Evolutionary conservation across 352 stramenopile species (phyloP).

Genomic region (Globisporangium cederbergense): DNA sequence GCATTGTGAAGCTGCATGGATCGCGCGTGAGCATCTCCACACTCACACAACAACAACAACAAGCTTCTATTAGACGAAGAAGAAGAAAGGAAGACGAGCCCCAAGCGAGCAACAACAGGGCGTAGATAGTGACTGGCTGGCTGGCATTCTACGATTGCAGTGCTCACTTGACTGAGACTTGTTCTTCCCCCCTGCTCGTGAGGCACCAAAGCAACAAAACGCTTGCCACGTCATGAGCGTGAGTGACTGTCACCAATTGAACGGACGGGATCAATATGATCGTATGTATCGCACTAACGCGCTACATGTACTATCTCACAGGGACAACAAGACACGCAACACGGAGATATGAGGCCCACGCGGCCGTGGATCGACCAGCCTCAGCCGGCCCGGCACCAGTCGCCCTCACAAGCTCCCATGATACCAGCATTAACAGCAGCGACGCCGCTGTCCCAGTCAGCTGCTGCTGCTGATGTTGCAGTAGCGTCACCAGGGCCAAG

Average conservation of each 20-base stretch:
- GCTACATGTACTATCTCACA: not conserved
- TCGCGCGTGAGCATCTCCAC: not conserved
- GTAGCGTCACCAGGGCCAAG: slow-evolving; percentile 2
- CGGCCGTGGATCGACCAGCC: not conserved
- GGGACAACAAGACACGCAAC: not conserved
- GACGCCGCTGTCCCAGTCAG: not conserved
- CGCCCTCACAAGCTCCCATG: not conserved
- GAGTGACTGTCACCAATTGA: not conserved
- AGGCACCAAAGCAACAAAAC: not conserved
- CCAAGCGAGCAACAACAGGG: not conserved
- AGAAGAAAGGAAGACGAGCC: not conserved
- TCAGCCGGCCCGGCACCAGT: not conserved
- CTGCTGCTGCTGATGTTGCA: not conserved
- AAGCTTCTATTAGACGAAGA: not conserved
- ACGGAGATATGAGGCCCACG: not conserved
- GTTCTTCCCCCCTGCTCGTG: not conserved
- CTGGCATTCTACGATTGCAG: not conserved
- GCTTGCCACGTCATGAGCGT: slow-evolving; percentile 1
- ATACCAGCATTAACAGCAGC: not conserved
- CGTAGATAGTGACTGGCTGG: not conserved
- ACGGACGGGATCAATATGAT: not conserved
- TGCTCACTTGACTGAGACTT: not conserved
- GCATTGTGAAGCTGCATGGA: not conserved
- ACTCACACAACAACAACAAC: not conserved
- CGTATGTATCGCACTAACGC: not conserved